Evolutionary conservation across 164 flowering plant genomes (phyloP).

Genomic region (Cinnamomum micranthum): DNA sequence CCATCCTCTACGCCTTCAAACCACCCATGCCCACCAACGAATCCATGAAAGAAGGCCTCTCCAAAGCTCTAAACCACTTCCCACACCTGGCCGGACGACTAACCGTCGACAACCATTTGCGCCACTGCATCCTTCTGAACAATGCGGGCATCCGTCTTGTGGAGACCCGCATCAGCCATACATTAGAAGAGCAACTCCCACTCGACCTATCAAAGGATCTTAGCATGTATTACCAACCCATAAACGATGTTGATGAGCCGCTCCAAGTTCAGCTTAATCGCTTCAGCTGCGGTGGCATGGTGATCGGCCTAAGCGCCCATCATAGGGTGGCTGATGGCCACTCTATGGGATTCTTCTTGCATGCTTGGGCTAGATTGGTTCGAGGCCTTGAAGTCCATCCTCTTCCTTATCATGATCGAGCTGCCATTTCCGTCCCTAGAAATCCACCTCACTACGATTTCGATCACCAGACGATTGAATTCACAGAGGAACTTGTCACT

Average conservation of each 20-base stretch:
- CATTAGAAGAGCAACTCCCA: slow-evolving; percentile 8
- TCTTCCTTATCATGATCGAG: slow-evolving; percentile 6
- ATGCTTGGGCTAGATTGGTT: slow-evolving; percentile 10
- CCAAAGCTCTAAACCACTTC: slow-evolving; percentile 7
- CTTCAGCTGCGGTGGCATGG: slow-evolving; percentile 15
- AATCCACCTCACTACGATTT: slow-evolving; percentile 10
- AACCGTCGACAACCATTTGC: not conserved
- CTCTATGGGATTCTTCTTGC: slow-evolving; percentile 14
- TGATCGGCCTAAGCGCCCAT: slow-evolving; percentile 13
- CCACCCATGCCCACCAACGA: slow-evolving; percentile 10
- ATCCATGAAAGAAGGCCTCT: slow-evolving; percentile 10
- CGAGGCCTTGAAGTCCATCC: slow-evolving; percentile 4
- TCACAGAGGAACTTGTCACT: not conserved
- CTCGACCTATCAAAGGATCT: slow-evolving; percentile 5
- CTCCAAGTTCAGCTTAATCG: slow-evolving; percentile 19
- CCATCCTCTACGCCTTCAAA: slow-evolving; percentile 10
- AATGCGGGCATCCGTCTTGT: slow-evolving; percentile 4
- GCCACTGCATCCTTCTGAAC: slow-evolving; percentile 6
- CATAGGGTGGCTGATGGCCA: slow-evolving; percentile 16
- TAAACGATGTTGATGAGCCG: slow-evolving; percentile 5
- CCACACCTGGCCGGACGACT: slow-evolving; percentile 11
- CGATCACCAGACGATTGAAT: slow-evolving; percentile 8
- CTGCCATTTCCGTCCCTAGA: slow-evolving; percentile 3
- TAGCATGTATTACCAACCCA: slow-evolving; percentile 6
- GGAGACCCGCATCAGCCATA: not conserved